These are phyloP conservation scores for Candida dajiaensis DNA, from an alignment of 805 yeast species.

Conservation along the genomic window DNA sequence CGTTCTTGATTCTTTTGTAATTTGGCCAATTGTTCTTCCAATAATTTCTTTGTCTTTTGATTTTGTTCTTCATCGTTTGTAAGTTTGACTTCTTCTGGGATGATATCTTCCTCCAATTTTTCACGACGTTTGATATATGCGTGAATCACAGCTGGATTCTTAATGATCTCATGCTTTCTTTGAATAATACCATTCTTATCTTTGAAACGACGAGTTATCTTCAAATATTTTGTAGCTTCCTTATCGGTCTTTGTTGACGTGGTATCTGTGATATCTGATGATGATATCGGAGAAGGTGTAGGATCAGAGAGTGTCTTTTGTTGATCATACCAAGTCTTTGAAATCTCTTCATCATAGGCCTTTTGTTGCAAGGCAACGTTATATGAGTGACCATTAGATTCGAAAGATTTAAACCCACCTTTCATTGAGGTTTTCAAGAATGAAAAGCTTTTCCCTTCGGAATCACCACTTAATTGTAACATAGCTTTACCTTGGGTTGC, in stretches of 20 bases:
- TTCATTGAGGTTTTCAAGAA: constrained; percentile 90
- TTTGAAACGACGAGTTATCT: constrained; percentile 71
- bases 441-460: constrained; percentile 85
- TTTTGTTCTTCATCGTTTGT: constrained; percentile 84
- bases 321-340: constrained; percentile 86
- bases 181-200: constrained; percentile 86
- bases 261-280: constrained; percentile 7
- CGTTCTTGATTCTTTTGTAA: constrained; percentile 72
- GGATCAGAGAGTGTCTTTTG: constrained; percentile 47
- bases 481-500: constrained; percentile 97
- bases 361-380: constrained; percentile 83
- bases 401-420: constrained; percentile 65
- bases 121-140: constrained; percentile 75
- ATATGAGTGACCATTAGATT: constrained; percentile 61
- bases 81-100: constrained; percentile 66
- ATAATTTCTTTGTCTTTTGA: constrained; percentile 63
- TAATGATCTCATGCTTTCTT: constrained; percentile 68
- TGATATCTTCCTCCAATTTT: constrained; percentile 55
- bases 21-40: constrained; percentile 80
- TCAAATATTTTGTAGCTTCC: constrained; percentile 32
- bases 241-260: constrained; percentile 17
- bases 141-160: constrained; percentile 81
- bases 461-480: constrained; percentile 94
- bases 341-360: constrained; percentile 85
- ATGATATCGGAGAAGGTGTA: constrained; percentile 3